Base-by-base conservation (phyloP, 495 filamentous ascomycete species). In the Penicillium soppii region DNA sequence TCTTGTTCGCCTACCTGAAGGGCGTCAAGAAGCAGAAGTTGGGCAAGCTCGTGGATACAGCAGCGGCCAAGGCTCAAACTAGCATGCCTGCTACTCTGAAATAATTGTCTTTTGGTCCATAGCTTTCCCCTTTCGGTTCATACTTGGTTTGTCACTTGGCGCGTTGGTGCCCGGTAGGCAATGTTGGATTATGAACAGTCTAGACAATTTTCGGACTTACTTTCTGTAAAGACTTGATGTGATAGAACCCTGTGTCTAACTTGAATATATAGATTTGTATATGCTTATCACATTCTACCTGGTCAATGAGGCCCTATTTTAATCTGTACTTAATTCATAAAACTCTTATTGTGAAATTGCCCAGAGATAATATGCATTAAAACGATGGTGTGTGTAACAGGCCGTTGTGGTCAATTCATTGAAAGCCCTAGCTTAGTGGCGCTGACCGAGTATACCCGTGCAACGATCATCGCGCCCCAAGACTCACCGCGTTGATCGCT, bases 1-100 rank as follows among this genome's bases (percentile, higher is more conserved):
- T 96, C 16, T 80, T 98, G 17, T 91, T 96, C 69, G 81, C 87
- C 50, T 94, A 90, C 59, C 47, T 96, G 52, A 80, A 82, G 42
- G 83, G 83, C 57, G 52, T 97, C 43, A 81, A 81, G 61, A 79
- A 82, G 33, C 76, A 88, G 57, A 85, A 89, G 67, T 75, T 97
- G 29, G 71, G 80, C 50, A 89, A 87, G 65, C 77, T 83, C 5
- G 85, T 83, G 12, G 79, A 78, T 26, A 23, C 48, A 38, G 71
- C 66, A 13, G 70, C 71, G 0, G 53, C 58, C 23, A 66, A 58
- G 57, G 72, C 73, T 16, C 71, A 72, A 56, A 60, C 71, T 30
- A 77, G 69, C 54, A 56, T 75, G 52, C 71, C 72, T 12, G 71
- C 58, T n/a, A 75, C 73, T 9, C 46, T 75, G 55, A 77, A 77